These are phyloP conservation scores for Iris macrosiphon DNA, from an alignment of 106 monocot species.

Conservation along the genomic window DNA sequence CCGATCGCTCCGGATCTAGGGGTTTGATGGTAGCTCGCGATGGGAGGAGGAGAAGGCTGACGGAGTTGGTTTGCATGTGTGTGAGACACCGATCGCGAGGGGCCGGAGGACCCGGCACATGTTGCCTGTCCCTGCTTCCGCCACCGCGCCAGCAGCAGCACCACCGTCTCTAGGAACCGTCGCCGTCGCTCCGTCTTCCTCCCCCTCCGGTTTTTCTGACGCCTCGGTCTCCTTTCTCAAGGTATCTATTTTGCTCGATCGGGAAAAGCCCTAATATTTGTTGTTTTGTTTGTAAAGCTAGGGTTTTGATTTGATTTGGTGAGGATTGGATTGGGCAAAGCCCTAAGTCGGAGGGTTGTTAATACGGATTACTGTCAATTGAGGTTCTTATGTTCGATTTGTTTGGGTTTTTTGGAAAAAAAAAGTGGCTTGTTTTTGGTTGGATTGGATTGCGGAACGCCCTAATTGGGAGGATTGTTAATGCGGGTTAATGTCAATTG, in stretches of 20 bases:
- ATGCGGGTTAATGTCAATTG: no score
- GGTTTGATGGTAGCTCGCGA: no score
- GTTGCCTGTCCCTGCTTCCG: conserved; percentile 48
- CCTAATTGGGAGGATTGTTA: no score
- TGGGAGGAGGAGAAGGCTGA: no score
- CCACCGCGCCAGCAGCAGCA: conserved; percentile 27
- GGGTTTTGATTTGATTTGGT: not conserved
- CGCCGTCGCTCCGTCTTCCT: conserved; percentile 8
- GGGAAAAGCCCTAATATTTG: not conserved
- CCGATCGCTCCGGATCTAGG: not conserved
- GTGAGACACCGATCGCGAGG: no score
- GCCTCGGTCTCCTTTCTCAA: conserved; percentile 39
- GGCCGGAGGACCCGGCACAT: conserved; percentile 27
- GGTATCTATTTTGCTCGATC: no score
- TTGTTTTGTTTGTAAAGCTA: no score
- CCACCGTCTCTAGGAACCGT: no score
- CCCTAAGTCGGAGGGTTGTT: not conserved
- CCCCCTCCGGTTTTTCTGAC: conserved; percentile 4
- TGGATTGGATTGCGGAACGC: no score
- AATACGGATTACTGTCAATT: no score
- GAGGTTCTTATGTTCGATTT: not conserved
- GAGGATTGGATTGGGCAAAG: not conserved
- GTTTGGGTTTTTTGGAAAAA: not conserved
- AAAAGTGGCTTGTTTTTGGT: no score
- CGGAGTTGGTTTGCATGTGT: no score